These are phyloP conservation scores for Coniochaeta hoffmannii DNA, from an alignment of 2,329 filamentous ascomycete genomes.

Conservation along the genomic window DNA sequence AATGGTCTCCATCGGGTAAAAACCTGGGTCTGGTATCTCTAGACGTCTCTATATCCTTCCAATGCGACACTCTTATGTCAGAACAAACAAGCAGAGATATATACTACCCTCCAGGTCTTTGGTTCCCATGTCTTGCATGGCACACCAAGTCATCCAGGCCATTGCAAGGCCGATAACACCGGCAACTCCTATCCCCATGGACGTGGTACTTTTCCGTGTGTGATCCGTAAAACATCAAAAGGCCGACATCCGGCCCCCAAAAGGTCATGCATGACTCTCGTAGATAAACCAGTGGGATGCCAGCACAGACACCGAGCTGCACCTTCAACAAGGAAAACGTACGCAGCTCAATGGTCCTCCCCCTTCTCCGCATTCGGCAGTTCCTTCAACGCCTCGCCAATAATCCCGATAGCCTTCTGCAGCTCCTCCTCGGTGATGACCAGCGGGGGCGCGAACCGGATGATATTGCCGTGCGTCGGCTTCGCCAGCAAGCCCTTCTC, in stretches of 20 bases:
- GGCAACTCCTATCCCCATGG: background rate
- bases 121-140: background rate
- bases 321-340: no score
- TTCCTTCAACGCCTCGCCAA: conserved; percentile 74
- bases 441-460: conserved; percentile 90
- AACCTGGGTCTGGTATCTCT: background rate
- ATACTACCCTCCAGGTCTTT: no score
- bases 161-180: background rate
- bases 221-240: no score
- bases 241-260: no score
- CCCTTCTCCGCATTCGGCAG: conserved; percentile 57
- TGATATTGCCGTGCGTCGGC: conserved; percentile 97
- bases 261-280: no score
- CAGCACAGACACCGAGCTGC: background rate
- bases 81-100: background rate
- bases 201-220: background rate
- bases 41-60: background rate
- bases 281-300: background rate
- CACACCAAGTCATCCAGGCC: background rate
- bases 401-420: conserved; percentile 67
- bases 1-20: background rate
- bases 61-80: background rate
- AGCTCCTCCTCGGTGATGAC: conserved; percentile 90
- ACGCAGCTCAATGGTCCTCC: conserved; percentile 19
- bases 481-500: conserved; percentile 93